Evolutionary conservation across 805 yeast species (phyloP).

Genomic region (Tanozyma kutaoensis): DNA sequence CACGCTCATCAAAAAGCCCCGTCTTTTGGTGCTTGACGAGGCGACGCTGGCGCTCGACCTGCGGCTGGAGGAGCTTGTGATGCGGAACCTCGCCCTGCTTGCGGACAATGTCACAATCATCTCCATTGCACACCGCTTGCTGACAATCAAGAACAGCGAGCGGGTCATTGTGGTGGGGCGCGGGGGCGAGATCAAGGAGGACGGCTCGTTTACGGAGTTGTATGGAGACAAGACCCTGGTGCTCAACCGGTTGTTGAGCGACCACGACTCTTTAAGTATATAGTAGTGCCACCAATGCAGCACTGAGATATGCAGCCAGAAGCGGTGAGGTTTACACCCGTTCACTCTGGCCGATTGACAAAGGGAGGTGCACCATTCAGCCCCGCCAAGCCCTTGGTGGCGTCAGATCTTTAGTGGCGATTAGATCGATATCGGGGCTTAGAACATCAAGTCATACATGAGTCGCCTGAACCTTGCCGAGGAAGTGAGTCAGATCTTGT

Average conservation of each 20-base stretch:
- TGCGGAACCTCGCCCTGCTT: constrained; percentile 62
- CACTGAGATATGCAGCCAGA: no score
- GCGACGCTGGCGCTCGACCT: constrained; percentile 92
- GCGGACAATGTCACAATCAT: constrained; percentile 59
- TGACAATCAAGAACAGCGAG: constrained; percentile 76
- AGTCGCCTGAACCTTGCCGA: no score
- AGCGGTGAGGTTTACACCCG: no score
- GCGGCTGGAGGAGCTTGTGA: constrained; percentile 76
- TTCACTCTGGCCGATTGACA: no score
- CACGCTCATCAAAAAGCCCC: constrained; percentile 67
- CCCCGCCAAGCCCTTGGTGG: no score
- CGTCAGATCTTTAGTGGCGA: no score
- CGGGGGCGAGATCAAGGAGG: constrained; percentile 51
- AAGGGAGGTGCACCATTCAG: no score
- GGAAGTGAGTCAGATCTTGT: no score
- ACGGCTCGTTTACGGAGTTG: constrained; percentile 46
- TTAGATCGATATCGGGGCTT: no score
- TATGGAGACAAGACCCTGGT: constrained; percentile 30
- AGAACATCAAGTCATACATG: no score
- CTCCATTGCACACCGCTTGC: constrained; percentile 82
- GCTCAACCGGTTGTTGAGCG: constrained; percentile 28
- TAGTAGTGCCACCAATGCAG: no score
- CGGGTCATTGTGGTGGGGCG: constrained; percentile 57
- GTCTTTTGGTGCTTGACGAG: constrained; percentile 77
- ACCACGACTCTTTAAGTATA: no score